phyloP scores from a whole-genome alignment of 2,329 filamentous ascomycete species.

The Trichophyton schoenleinii region DNA sequence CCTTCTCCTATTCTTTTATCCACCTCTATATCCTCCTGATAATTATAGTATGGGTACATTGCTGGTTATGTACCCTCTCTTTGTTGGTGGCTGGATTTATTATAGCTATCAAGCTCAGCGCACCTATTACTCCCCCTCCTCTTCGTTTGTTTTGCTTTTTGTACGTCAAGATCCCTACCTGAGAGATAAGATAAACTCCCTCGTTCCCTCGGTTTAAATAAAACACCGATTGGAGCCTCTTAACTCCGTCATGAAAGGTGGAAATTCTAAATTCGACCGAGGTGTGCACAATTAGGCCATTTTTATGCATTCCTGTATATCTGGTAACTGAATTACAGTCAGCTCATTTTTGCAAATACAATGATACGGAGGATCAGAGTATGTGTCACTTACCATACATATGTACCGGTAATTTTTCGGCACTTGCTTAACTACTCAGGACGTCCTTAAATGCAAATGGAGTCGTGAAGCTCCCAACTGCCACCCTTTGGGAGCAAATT shows the following conservation, averaged over 20 bases:
- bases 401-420: background rate
- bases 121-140: background rate
- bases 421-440: background rate
- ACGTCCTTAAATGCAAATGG: background rate
- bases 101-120: background rate
- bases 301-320: background rate
- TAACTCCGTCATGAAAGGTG: background rate
- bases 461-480: background rate
- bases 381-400: background rate
- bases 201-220: background rate
- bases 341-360: background rate
- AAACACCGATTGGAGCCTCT: background rate
- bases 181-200: background rate
- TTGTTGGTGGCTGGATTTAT: background rate
- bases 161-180: background rate
- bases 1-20: background rate
- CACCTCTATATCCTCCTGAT: too few relatives aligned
- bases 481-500: background rate
- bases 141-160: background rate
- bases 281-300: background rate
- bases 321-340: background rate
- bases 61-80: background rate
- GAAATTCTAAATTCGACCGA: background rate
- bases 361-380: background rate
- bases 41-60: background rate